Base-by-base conservation (phyloP, 768 basidiomycete species). In the Suillus variegatus region DNA sequence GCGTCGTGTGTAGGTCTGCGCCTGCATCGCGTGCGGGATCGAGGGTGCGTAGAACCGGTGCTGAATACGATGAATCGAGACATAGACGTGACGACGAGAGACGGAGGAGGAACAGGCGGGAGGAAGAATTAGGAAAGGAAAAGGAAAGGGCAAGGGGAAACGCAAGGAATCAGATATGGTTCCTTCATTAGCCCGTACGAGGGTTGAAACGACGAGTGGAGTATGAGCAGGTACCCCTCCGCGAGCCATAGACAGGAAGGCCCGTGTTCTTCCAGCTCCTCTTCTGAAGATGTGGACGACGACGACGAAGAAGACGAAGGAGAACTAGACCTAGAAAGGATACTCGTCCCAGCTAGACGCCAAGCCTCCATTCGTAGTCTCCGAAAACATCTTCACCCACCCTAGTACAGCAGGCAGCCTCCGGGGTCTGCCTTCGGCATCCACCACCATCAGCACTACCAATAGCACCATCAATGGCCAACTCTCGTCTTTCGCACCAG, bases 321-420 rank as follows among this genome's bases (percentile, higher is more conserved):
- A 18, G 91, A 91, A 70, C 77, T 91, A 55, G 84, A 87, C 71
- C 80, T 92, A 47, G 87, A 89, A 18, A 82, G 83, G 35, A 82
- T 92, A 63, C 85, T 93, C 43, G 85, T 90, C 35, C 89, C 86
- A 9, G 83, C 91, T 22, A 90, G 87, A 73, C 81, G 91, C 35
- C 91, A 93, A 71, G 83, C 87, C 65, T 91, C 90, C 20, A 92
- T 92, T 67, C 85, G 81, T 69, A 91, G 90, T 73, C 77, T 93
- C 64, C 81, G 90, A 64, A 87, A 81, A 66, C 90, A 91, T 69
- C 79, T 92, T 22, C 79, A 77, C 2, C 76, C 73, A 60, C 44
- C 65, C 40, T n/a, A 54, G 40, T 36, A 18, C 56, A 35, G 62
- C 49, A 40, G 64, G 41, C 49, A 69, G 67, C 14, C 72, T 67